Percentiles rank a stretch among this genome's conserved stretches.
Conservation (phyloP, 1,139 yeast species). For the Candida sanyaensis region DNA sequence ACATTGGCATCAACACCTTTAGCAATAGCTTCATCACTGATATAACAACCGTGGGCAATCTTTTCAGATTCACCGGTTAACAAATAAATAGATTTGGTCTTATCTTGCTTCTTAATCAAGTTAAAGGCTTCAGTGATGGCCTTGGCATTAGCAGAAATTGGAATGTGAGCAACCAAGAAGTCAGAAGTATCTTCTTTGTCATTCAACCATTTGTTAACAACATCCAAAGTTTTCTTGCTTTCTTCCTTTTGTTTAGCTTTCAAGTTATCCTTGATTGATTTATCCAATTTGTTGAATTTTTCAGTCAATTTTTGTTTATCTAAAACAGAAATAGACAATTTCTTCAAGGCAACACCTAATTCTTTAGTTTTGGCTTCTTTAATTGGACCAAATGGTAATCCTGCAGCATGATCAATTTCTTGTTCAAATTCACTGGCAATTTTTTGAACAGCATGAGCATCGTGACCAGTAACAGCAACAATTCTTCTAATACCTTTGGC, state of each 20-base stretch:
- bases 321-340: conserved; percentile 78
- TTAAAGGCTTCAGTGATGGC: conserved; percentile 92
- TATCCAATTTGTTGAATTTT: conserved; percentile 77
- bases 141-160: conserved; percentile 84
- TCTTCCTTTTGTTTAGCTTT: conserved; percentile 89
- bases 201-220: conserved; percentile 70
- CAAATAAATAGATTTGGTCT: conserved; percentile 77
- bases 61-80: conserved; percentile 76
- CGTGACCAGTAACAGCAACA: conserved; percentile 93
- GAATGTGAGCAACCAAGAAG: conserved; percentile 66
- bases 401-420: conserved; percentile 58
- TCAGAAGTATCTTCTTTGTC: conserved; percentile 45
- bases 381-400: conserved; percentile 60
- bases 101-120: conserved; percentile 75
- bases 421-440: conserved; percentile 71
- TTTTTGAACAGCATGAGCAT: conserved; percentile 87
- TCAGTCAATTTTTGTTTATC: conserved; percentile 75
- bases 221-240: conserved; percentile 75
- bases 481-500: conserved; percentile 98
- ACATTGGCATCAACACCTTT: conserved; percentile 78
- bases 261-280: conserved; percentile 82
- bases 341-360: conserved; percentile 80
- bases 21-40: conserved; percentile 69
- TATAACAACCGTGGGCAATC: conserved; percentile 94
- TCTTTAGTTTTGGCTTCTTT: conserved; percentile 84